A percentile compares a stretch with the other conserved stretches of the same genome.
Evolutionary conservation across 148 eudicot genomes (phyloP).

Genomic region (Agrostemma githago): DNA sequence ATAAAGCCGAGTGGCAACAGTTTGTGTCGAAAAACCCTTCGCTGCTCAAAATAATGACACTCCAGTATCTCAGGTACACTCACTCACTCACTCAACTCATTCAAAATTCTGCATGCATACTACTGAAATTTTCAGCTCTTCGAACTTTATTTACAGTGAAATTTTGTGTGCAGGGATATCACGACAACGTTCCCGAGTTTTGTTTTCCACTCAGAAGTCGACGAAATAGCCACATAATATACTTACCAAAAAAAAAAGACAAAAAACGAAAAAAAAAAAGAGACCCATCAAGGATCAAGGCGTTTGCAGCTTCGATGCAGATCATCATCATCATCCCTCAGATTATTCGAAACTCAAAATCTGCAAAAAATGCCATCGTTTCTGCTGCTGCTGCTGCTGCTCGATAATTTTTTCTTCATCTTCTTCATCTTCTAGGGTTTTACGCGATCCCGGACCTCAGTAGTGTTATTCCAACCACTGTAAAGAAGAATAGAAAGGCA

Average conservation of each 20-base stretch:
- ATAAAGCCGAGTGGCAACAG: slow-evolving; percentile 75
- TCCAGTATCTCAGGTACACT: slow-evolving; percentile 81
- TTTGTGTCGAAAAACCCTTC: slow-evolving; percentile 77
- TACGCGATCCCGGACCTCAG: background rate
- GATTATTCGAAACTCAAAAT: slow-evolving; percentile 10
- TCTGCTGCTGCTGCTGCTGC: background rate
- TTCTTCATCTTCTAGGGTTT: background rate
- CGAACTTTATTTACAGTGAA: background rate
- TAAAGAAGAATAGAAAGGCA: slow-evolving; percentile 19
- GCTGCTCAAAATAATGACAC: slow-evolving; percentile 81
- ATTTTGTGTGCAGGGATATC: slow-evolving; percentile 52
- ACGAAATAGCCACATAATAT: slow-evolving; percentile 49
- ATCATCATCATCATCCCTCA: background rate
- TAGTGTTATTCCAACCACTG: slow-evolving; percentile 20
- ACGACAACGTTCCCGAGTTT: slow-evolving; percentile 79
- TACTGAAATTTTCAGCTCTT: background rate
- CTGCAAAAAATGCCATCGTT: slow-evolving; percentile 15
- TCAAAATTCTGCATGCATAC: too few relatives aligned
- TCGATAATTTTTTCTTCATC: background rate
- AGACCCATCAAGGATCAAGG: background rate
- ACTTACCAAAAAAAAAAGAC: background rate
- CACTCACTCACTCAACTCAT: background rate
- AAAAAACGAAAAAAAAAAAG: too few relatives aligned
- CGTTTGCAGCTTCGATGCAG: slow-evolving; percentile 1
- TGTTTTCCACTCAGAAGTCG: slow-evolving; percentile 70